Evolutionary conservation across 176 grass and related monocot species (phyloP).

Genomic region (Triticum urartu): DNA sequence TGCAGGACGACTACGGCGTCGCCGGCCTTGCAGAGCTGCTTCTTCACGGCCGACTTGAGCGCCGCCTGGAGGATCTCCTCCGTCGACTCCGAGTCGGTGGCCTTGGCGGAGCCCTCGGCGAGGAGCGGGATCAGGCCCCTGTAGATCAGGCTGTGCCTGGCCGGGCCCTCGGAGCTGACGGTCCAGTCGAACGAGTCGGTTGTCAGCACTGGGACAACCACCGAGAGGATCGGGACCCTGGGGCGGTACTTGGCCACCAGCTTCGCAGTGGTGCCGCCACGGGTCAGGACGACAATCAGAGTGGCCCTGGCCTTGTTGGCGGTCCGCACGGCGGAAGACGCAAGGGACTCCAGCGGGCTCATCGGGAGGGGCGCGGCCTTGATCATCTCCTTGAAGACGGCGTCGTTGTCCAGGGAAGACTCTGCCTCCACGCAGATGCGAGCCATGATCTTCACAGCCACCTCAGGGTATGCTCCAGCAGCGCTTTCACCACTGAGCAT

Average conservation of each 20-base stretch:
- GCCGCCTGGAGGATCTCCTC: slow-evolving; percentile 79
- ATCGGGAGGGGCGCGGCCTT: slow-evolving; percentile 80
- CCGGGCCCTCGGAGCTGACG: slow-evolving; percentile 69
- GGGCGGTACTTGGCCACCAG: slow-evolving; percentile 84
- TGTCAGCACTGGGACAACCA: slow-evolving; percentile 73
- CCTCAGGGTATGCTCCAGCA: slow-evolving; percentile 85
- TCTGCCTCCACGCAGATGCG: slow-evolving; percentile 88
- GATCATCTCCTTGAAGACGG: slow-evolving; percentile 84
- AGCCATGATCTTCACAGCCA: slow-evolving; percentile 91
- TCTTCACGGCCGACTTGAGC: slow-evolving; percentile 57
- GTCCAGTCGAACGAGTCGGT: slow-evolving; percentile 83
- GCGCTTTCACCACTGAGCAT: slow-evolving; percentile 97
- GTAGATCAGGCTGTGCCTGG: slow-evolving; percentile 78
- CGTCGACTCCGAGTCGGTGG: slow-evolving; percentile 80
- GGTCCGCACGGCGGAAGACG: slow-evolving; percentile 82
- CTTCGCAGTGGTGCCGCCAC: slow-evolving; percentile 84
- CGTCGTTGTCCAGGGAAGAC: slow-evolving; percentile 74
- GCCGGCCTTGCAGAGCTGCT: slow-evolving; percentile 68
- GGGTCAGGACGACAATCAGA: slow-evolving; percentile 81
- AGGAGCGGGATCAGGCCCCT: slow-evolving; percentile 75
- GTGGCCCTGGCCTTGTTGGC: slow-evolving; percentile 77
- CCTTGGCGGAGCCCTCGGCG: slow-evolving; percentile 85
- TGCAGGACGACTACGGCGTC: slow-evolving; percentile 76
- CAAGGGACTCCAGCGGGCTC: slow-evolving; percentile 86
- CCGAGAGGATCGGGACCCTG: slow-evolving; percentile 81